Percentiles rank a stretch among this genome's conserved stretches.
phyloP scores from a whole-genome alignment of 2,329 filamentous ascomycete species.

The Xylariaceae sp. region DNA sequence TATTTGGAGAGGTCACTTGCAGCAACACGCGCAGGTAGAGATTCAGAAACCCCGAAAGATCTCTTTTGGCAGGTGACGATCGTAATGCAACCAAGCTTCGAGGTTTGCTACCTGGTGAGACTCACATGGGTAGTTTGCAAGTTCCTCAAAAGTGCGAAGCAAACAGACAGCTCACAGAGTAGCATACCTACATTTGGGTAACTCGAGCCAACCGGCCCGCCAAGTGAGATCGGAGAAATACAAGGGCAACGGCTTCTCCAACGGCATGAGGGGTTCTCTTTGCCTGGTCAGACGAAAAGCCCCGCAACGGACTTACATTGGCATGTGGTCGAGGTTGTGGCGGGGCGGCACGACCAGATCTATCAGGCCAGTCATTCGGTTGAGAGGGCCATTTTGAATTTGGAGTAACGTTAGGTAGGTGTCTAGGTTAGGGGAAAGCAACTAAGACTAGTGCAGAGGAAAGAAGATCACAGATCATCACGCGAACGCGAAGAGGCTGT shows the following conservation, averaged over 20 bases:
- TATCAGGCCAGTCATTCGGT: too few relatives aligned
- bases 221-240: constrained; percentile 7
- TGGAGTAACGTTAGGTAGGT: too few relatives aligned
- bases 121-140: constrained; percentile 3
- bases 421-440: too few relatives aligned
- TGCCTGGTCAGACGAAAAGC: constrained; percentile 1
- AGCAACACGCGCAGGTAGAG: constrained; percentile 8
- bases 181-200: too few relatives aligned
- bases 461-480: too few relatives aligned
- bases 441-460: too few relatives aligned
- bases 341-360: too few relatives aligned
- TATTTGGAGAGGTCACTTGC: constrained; percentile 5
- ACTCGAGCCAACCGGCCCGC: too few relatives aligned
- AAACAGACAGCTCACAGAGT: background rate
- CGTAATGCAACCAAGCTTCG: background rate
- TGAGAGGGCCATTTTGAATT: too few relatives aligned
- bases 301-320: constrained; percentile 11
- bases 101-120: background rate
- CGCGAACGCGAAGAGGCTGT: too few relatives aligned
- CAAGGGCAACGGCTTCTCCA: constrained; percentile 14
- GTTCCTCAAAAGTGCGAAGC: background rate
- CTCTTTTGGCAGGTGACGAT: background rate
- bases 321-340: too few relatives aligned
- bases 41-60: background rate
- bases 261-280: constrained; percentile 11